Evolutionary conservation across 192 early-diverging fungal genomes (phyloP).

Genomic region (Backusella tarrabulga): DNA sequence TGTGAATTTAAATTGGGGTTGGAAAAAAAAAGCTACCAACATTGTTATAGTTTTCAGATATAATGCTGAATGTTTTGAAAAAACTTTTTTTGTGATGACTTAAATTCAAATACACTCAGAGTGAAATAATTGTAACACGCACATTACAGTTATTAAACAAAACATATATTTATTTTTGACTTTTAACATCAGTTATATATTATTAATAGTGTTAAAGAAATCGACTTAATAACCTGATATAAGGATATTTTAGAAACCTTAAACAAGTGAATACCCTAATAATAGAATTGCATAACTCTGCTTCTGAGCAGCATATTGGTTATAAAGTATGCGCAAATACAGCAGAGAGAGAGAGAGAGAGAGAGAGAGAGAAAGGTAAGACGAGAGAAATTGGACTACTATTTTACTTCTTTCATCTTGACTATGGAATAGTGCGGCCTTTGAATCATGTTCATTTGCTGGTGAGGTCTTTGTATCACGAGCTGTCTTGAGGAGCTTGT

Average conservation of each 20-base stretch:
- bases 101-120: background rate
- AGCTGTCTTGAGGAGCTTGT: background rate
- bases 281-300: background rate
- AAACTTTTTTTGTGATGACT: background rate
- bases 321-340: background rate
- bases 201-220: background rate
- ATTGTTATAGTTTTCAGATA: too few relatives aligned
- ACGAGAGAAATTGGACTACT: background rate
- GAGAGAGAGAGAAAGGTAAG: background rate
- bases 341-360: background rate
- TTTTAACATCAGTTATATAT: background rate
- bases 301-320: background rate
- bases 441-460: background rate
- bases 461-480: background rate
- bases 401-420: background rate
- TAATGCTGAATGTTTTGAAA: background rate
- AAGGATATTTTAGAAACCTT: background rate
- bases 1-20: background rate
- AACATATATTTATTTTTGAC: background rate
- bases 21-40: too few relatives aligned
- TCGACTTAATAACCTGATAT: background rate
- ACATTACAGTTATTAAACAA: background rate
- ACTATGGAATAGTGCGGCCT: background rate
- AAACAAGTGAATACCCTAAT: background rate
- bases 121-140: background rate